Evolutionary conservation across 202 grass and related monocot species (phyloP), one percentile per base, ranked within the genome.

Genomic region (Zizania palustris): DNA sequence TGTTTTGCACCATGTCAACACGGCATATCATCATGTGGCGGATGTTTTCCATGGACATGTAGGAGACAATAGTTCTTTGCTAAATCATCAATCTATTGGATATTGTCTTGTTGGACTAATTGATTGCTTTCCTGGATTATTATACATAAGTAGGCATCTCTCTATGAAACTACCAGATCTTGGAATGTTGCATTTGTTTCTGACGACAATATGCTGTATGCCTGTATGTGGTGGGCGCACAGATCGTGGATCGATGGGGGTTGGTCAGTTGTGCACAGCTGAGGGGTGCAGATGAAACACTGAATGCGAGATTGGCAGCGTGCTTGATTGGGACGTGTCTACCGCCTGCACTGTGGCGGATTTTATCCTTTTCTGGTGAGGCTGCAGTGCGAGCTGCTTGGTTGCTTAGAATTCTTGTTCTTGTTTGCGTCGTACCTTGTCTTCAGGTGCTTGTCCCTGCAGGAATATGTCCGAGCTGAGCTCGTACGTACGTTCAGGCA

Each of bases 241-340:
- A 11, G 10, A 7, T 41, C 62, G 40, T 36, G 15, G 16, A 3
- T 10, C 9, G 13, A 37, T 5, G 15, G 9, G 28, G 28, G 28
- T 28, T 28, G 28, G 28, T 28, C 75, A 19, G 39, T 36, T 10
- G 50, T 43, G 22, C 21, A 9, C 35, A 55, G n/a, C 51, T 33
- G 5, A 46, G 40, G 20, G 36, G 38, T 34, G 28, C 11, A 20
- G 73, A 14, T 10, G 44, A 55, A 54, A 43, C 61, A 21, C 43
- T 15, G 66, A 37, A 28, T 3, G 60, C n/a, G 55, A 67, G 34
- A 48, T 42, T 43, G 81, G 74, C 66, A 33, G 38, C 28, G 46
- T 38, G 59, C 21, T 5, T 69, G 72, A 63, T 69, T 15, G 72
- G 57, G 78, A 76, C 71, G 11, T 34, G 77, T 71, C 65, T 41